A percentile compares a stretch with the other conserved stretches of the same genome.
phyloP scores from a whole-genome alignment of 2,329 filamentous ascomycete genomes.

The Pseudogymnoascus sp. region DNA sequence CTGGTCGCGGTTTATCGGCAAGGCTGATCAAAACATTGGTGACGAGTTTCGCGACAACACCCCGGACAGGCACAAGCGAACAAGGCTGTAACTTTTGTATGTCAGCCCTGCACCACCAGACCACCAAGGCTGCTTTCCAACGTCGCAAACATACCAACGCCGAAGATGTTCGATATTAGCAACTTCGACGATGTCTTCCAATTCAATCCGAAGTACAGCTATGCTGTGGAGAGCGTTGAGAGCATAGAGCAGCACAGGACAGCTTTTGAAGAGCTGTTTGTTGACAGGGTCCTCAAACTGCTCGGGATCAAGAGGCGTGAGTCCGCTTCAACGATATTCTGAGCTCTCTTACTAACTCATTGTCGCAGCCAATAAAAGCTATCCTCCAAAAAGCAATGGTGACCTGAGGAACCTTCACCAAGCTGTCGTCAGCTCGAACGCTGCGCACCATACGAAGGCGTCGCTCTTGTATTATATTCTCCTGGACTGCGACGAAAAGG shows the following conservation, averaged over 20 bases:
- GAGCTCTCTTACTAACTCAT: background rate
- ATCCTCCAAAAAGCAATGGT: slow-evolving; percentile 64
- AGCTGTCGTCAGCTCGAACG: slow-evolving; percentile 56
- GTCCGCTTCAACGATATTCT: slow-evolving; percentile 15
- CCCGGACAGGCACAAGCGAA: background rate
- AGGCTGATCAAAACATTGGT: slow-evolving; percentile 8
- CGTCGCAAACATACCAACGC: slow-evolving; percentile 3
- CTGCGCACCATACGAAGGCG: slow-evolving; percentile 69
- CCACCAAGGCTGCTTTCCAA: slow-evolving; percentile 5
- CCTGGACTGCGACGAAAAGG: slow-evolving; percentile 57
- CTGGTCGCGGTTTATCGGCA: slow-evolving; percentile 1
- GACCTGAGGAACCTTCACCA: slow-evolving; percentile 63
- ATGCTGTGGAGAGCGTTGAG: slow-evolving; percentile 52
- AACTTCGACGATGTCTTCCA: slow-evolving; percentile 63
- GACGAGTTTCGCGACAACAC: background rate
- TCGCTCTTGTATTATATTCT: slow-evolving; percentile 79
- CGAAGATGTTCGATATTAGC: slow-evolving; percentile 53
- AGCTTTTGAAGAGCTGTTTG: slow-evolving; percentile 65
- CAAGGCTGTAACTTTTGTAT: slow-evolving; percentile 7
- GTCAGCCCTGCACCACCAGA: slow-evolving; percentile 3
- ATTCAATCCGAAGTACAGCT: slow-evolving; percentile 50
- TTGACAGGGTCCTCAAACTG: slow-evolving; percentile 67
- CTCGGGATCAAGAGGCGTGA: slow-evolving; percentile 63
- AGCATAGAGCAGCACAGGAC: slow-evolving; percentile 61
- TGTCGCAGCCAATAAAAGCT: slow-evolving; percentile 49